Evolutionary conservation across 176 grass and related monocot genomes (phyloP), one percentile per base, ranked within the genome.

Genomic region (Pharus latifolius): DNA sequence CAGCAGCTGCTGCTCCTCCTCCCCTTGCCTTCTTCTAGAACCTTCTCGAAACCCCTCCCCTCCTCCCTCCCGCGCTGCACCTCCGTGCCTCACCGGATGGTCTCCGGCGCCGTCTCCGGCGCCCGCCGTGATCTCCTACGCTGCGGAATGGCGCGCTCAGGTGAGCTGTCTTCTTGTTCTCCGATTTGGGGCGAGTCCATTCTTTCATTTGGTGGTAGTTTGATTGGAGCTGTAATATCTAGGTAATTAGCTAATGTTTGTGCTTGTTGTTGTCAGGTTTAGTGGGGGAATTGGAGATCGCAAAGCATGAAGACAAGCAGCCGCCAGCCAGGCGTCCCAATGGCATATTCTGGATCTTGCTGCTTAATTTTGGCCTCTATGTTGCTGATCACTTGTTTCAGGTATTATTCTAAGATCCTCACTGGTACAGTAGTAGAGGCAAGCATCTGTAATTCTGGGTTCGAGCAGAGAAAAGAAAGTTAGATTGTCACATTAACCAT

Each of bases 291-390:
- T 75, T 99, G 75, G 95, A 99, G 87, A 80, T 99, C 29, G 87
- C 89, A 44, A 92, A 78, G 70, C 37, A 22, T 78, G 74, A 81
- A 66, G 87, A 80, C 34, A 91, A 76, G 72, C 73, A 71, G 35
- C 77, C 45, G 62, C 85, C 49, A 52, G 65, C 74, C 18, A 80
- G 63, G 19, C 76, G 87, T 30, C 58, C 69, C 3, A 94, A 85
- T 79, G 95, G 90, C 37, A 75, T 99, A 67, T 99, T 94, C 78
- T 94, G 95, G 95, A 94, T 99, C 80, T 73, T 99, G 61, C 84
- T 94, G 49, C 90, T 99, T 76, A 99, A 94, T 80, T 80, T 99
- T 22, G 87, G 87, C 16, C 17, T 91, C 77, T 99, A 99, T 46
- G 65, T 99, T 48, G 90, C 95, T 12, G 90, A 99, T 82, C 95